Conservation (phyloP, 129 eudicot species). For the Flaveria robusta region DNA sequence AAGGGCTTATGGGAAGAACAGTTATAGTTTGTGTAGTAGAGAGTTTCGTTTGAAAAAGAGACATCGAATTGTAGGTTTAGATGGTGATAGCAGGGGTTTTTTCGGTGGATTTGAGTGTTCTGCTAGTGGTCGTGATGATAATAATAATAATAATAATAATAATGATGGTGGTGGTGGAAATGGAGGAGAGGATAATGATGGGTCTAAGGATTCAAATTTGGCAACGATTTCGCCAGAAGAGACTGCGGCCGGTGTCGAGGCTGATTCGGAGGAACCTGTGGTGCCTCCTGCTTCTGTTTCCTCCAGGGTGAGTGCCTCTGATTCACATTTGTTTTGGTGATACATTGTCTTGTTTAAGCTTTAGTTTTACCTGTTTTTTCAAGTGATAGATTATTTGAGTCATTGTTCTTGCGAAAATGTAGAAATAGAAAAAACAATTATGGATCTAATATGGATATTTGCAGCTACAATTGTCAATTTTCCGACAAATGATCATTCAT, state of each 20-base stretch:
- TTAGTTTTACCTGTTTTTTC: background rate
- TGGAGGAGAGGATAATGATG: slow-evolving; percentile 47
- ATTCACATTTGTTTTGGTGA: background rate
- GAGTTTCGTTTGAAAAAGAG: slow-evolving; percentile 32
- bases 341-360: slow-evolving; percentile 5
- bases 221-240: slow-evolving; percentile 52
- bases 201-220: slow-evolving; percentile 58
- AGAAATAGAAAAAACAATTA: background rate
- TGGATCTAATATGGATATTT: too few relatives aligned
- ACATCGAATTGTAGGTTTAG: slow-evolving; percentile 23
- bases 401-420: background rate
- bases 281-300: slow-evolving; percentile 45
- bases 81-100: slow-evolving; percentile 30
- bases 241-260: slow-evolving; percentile 37
- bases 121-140: slow-evolving; percentile 37
- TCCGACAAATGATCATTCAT: background rate
- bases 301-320: slow-evolving; percentile 55
- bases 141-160: background rate
- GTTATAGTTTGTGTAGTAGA: slow-evolving; percentile 42
- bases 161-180: slow-evolving; percentile 24
- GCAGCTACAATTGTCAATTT: background rate
- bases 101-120: slow-evolving; percentile 44
- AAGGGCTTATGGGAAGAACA: slow-evolving; percentile 17
- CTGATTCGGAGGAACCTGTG: slow-evolving; percentile 40
- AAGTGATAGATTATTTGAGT: background rate